These are phyloP conservation scores for Solanum tarijense DNA, from an alignment of 257 asterid genomes.

Conservation along the genomic window DNA sequence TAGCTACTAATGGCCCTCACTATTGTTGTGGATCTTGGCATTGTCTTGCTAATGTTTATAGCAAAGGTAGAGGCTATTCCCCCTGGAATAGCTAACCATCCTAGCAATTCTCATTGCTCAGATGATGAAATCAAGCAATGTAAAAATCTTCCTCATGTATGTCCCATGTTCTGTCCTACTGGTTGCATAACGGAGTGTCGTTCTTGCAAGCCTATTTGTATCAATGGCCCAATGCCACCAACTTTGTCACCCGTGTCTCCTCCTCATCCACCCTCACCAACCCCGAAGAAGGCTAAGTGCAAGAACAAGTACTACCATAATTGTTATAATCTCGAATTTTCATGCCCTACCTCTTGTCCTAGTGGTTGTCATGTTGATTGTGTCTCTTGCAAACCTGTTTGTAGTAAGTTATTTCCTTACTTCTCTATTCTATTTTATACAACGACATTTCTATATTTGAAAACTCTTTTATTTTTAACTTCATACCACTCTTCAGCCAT, in stretches of 20 bases:
- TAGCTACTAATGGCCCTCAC: neutral
- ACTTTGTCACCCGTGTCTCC: neutral
- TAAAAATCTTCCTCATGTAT: conserved; percentile 38
- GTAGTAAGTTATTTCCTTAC: neutral
- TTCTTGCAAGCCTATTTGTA: conserved; percentile 34
- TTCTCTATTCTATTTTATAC: neutral
- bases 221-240: conserved; percentile 3
- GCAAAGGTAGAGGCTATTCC: conserved; percentile 20
- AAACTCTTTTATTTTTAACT: neutral
- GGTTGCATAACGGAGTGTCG: conserved; percentile 26
- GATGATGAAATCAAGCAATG: conserved; percentile 24
- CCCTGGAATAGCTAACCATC: conserved; percentile 30
- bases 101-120: conserved; percentile 32
- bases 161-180: conserved; percentile 42
- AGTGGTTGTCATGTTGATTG: neutral
- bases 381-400: neutral
- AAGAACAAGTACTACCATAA: neutral
- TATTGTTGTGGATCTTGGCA: neutral
- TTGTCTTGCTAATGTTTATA: neutral
- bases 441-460: neutral
- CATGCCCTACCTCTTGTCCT: neutral
- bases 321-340: neutral
- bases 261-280: neutral
- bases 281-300: neutral
- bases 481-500: neutral